Evolutionary conservation across 2,329 filamentous ascomycete species (phyloP).

Genomic region (Drechslerella stenobrocha): DNA sequence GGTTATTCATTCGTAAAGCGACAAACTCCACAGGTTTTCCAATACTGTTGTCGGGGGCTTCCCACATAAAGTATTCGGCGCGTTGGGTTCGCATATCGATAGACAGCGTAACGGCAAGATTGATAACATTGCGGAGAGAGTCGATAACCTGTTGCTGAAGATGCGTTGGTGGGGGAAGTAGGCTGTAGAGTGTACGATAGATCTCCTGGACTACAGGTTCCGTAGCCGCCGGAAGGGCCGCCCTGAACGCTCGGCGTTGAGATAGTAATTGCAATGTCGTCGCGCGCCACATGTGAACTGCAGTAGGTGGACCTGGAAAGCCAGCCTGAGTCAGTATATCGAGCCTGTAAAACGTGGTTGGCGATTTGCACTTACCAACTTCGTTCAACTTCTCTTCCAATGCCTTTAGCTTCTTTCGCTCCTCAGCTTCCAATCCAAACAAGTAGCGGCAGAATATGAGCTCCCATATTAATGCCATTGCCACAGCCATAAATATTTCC

Average conservation of each 20-base stretch:
- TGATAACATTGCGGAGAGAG: constrained; percentile 83
- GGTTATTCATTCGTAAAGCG: constrained; percentile 90
- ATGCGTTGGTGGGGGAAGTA: constrained; percentile 83
- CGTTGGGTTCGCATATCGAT: constrained; percentile 97
- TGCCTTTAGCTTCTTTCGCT: constrained; percentile 94
- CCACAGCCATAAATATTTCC: constrained; percentile 97
- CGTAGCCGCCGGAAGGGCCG: constrained; percentile 84
- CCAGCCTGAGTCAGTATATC: constrained; percentile 46
- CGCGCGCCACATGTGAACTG: constrained; percentile 96
- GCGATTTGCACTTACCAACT: constrained; percentile 61
- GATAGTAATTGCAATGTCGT: constrained; percentile 89
- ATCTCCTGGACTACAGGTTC: constrained; percentile 94
- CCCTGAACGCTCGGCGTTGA: constrained; percentile 74
- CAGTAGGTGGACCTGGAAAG: constrained; percentile 67
- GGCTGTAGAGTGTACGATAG: constrained; percentile 76
- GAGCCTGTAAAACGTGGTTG: not conserved
- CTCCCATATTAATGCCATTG: constrained; percentile 99
- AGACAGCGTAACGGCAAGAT: constrained; percentile 82
- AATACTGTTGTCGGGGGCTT: constrained; percentile 81
- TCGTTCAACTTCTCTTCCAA: constrained; percentile 89
- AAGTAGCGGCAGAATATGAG: constrained; percentile 97
- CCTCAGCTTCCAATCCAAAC: constrained; percentile 97
- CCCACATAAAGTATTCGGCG: constrained; percentile 98
- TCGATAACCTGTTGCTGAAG: constrained; percentile 78
- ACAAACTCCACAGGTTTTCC: constrained; percentile 90